A percentile compares a stretch with the other conserved stretches of the same genome.
phyloP scores from a whole-genome alignment of 2,329 filamentous ascomycete genomes.

The Paraphaeosphaeria sporulosa region DNA sequence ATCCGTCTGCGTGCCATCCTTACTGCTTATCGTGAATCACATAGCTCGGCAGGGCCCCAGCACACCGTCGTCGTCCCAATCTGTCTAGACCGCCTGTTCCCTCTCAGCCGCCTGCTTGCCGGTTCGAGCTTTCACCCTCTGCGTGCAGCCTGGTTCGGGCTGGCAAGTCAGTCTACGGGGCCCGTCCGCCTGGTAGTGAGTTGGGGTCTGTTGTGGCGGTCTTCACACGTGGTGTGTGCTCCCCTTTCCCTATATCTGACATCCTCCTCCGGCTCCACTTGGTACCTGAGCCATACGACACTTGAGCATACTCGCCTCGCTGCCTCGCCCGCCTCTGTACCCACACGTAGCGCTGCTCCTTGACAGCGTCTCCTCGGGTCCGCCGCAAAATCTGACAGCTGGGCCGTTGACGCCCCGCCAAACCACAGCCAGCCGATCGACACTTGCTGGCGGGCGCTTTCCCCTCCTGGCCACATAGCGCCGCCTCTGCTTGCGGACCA shows the following conservation, averaged over 20 bases:
- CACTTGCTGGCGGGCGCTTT: slow-evolving; percentile 36
- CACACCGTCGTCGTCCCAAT: slow-evolving; percentile 29
- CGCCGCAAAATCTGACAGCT: slow-evolving; percentile 32
- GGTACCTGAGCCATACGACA: slow-evolving; percentile 20
- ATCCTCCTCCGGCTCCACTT: slow-evolving; percentile 38
- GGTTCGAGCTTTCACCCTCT: slow-evolving; percentile 35
- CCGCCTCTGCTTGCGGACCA: slow-evolving; percentile 28
- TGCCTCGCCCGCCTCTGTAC: slow-evolving; percentile 19
- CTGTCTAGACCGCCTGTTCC: slow-evolving; percentile 34
- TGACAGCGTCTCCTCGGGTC: slow-evolving; percentile 17
- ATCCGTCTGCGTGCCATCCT: slow-evolving; percentile 35
- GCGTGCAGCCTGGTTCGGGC: slow-evolving; percentile 38
- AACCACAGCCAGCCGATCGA: slow-evolving; percentile 35
- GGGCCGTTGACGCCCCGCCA: slow-evolving; percentile 32
- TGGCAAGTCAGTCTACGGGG: slow-evolving; percentile 21
- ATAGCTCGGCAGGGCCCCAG: slow-evolving; percentile 29
- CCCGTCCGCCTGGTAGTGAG: slow-evolving; percentile 37
- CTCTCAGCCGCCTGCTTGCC: slow-evolving; percentile 29
- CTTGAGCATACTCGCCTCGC: slow-evolving; percentile 23
- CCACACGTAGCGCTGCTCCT: slow-evolving; percentile 18
- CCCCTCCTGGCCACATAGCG: slow-evolving; percentile 36
- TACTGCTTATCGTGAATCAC: slow-evolving; percentile 37
- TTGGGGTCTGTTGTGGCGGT: slow-evolving; percentile 28
- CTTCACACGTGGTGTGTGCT: slow-evolving; percentile 47
- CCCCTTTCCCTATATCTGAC: slow-evolving; percentile 31